These are phyloP conservation scores for Lindgomyces ingoldianus DNA, from an alignment of 495 filamentous ascomycete genomes.

Conservation along the genomic window DNA sequence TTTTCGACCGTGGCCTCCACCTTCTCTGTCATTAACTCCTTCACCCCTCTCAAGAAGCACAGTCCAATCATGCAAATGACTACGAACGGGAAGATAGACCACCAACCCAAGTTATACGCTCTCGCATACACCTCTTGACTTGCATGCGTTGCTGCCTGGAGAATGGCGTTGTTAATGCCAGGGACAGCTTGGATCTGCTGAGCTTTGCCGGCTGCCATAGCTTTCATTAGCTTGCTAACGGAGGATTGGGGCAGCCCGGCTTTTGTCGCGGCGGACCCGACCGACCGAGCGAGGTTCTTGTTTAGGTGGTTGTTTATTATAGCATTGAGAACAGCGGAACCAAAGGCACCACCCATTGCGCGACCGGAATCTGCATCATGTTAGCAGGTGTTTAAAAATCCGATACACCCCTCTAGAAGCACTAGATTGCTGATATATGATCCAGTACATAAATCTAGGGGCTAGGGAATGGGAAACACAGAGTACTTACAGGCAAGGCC, in stretches of 20 bases:
- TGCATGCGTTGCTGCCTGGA: conserved; percentile 44
- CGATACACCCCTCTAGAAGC: no score
- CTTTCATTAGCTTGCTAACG: conserved; percentile 46
- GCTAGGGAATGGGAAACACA: no score
- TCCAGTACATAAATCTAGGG: no score
- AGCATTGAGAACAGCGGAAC: conserved; percentile 54
- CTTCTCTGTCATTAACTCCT: conserved; percentile 45
- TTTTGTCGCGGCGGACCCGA: conserved; percentile 42
- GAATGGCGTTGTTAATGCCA: conserved; percentile 26
- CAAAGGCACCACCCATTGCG: conserved; percentile 56
- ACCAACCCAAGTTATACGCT: conserved; percentile 54
- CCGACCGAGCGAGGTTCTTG: conserved; percentile 44
- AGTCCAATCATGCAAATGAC: conserved; percentile 51
- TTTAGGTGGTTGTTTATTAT: conserved; percentile 53
- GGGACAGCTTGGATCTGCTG: conserved; percentile 1
- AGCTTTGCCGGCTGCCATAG: conserved; percentile 44
- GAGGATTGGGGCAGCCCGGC: conserved; percentile 49
- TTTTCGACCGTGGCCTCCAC: conserved; percentile 16
- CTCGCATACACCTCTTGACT: conserved; percentile 48
- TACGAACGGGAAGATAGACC: conserved; percentile 56
- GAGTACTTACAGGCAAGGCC: conserved; percentile 45
- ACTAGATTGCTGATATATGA: no score
- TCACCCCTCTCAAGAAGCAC: conserved; percentile 50
- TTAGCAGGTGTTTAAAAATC: no score
- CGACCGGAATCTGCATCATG: conserved; percentile 47